Evolutionary conservation across 2,329 filamentous ascomycete species (phyloP), one percentile per base, ranked within the genome.

Genomic region (Dactylonectria macrodidyma): DNA sequence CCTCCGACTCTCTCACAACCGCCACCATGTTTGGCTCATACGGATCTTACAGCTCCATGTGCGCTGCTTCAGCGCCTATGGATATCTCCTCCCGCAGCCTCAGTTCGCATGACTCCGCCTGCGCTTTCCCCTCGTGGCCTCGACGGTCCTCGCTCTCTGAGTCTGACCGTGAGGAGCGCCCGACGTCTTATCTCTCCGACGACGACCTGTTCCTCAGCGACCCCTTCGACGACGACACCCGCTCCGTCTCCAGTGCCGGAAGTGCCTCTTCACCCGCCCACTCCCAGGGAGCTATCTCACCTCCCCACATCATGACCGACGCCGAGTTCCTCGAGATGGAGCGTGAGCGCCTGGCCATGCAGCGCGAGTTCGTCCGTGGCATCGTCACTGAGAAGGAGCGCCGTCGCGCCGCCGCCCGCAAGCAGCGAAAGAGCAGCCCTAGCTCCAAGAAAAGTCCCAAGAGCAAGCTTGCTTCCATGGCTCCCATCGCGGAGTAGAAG

Each of bases 51-150:
- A 85, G 84, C 83, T 85, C 83, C 70, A 81, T 86, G 80, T 81
- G 81, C 78, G 77, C 80, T 70, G 73, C 77, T 59, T 79, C 84
- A 1, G 76, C 80, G 47, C 82, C 86, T 74, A 83, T 87, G 80
- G 84, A 86, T 70, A 86, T 87, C 70, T 77, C 81, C 22, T 77
- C 77, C 71, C 81, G 79, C 75, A 81, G 80, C 71, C 81, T 83
- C 71, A 78, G 78, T 69, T 78, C 78, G 48, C 79, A 82, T 71
- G 84, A 85, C 73, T 78, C 81, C 33, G 79, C 79, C 44, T 89
- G 88, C 80, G 88, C 88, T 30, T 90, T 85, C 71, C 88, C 88
- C 33, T 89, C 86, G 26, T 90, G 88, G 88, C 87, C 88, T 30
- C 84, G 87, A 65, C 83, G 88, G 48, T 81, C 84, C 16, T 88